Evolutionary conservation across 768 basidiomycete genomes (phyloP), one percentile per base, ranked within the genome.

Genomic region (Sarcodon sp.): DNA sequence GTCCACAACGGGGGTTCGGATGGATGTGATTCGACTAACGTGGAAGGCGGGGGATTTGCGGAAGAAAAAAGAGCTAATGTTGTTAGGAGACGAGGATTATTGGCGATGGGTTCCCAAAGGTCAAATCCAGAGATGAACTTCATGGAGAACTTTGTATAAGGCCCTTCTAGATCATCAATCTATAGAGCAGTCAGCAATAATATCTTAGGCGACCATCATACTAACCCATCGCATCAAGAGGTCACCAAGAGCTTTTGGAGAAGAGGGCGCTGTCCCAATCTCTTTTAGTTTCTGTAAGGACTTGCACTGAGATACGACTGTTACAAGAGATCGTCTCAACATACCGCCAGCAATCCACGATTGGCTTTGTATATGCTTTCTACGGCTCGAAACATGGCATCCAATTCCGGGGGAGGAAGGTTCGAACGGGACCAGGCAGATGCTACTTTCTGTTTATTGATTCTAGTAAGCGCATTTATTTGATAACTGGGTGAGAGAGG

Each of bases 351-450:
- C 51, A 99, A 73, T 1, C 71, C 64, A 48, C 91, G 80, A 66
- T 92, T 97, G 16, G 89, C 86, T 63, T 90, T 87, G 70, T 92
- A 99, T 15, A 98, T 79, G 18, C 75, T 76, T 64, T 99, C 96
- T 46, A 98, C 79, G 55, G 83, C 82, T 53, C 96, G 74, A 66
- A 99, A 99, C 87, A 98, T 94, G 46, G 73, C 65, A 64, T 99
- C 96, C 32, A 99, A 73, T 54, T 88, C 84, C 7, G 77, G 77
- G 12, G 96, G 96, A 13, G 96, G 96, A 35, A 99, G 81, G 63
- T 97, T 97, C 36, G 81, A 77, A 37, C 91, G 72, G 8, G 93
- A 96, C 96, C 96, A 99, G 44, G 96, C 96, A n/a, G 84, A 83
- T 8, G 96, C 96, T 4, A 96, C 87, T 78, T 87, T 90, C 92